A percentile compares a stretch with the other conserved stretches of the same genome.
Conservation (phyloP, 768 basidiomycete genomes). For the Tubosaeta brunneosetosa region DNA sequence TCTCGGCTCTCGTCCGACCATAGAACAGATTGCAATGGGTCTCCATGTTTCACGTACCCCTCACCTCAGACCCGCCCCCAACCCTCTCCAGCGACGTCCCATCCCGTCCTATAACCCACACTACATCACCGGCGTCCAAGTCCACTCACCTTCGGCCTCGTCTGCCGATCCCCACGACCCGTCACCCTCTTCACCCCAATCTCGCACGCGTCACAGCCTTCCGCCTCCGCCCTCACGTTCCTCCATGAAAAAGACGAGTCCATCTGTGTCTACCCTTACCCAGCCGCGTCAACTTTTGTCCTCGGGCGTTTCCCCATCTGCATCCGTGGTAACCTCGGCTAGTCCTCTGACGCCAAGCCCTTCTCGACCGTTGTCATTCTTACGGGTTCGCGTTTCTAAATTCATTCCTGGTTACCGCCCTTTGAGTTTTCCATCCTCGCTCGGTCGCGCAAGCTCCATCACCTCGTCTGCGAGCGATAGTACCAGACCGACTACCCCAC, state of each 20-base stretch:
- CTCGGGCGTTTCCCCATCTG: conserved; percentile 18
- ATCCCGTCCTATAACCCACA: conserved; percentile 14
- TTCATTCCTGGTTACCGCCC: conserved; percentile 44
- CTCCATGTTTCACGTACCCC: conserved; percentile 74
- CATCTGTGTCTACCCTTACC: conserved; percentile 19
- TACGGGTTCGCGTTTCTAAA: conserved; percentile 50
- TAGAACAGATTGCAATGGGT: conserved; percentile 79
- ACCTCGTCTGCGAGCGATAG: conserved; percentile 32
- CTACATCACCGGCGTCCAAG: conserved; percentile 23
- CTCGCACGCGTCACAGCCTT: conserved; percentile 28
- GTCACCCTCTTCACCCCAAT: conserved; percentile 19
- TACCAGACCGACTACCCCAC: conserved; percentile 41
- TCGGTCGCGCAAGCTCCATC: conserved; percentile 27
- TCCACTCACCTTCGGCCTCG: conserved; percentile 15
- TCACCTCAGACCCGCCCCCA: conserved; percentile 47
- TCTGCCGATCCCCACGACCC: conserved; percentile 19
- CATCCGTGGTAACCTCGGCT: conserved; percentile 37
- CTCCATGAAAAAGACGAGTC: conserved; percentile 54
- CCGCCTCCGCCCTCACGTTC: conserved; percentile 60
- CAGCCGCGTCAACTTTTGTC: conserved; percentile 15
- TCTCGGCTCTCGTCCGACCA: conserved; percentile 51
- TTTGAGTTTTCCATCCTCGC: conserved; percentile 33
- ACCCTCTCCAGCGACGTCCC: conserved; percentile 18
- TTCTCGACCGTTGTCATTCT: conserved; percentile 31
- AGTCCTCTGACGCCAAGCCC: conserved; percentile 22